These are phyloP conservation scores for Babesia bovis DNA, from an alignment of 169 alveolate species.

Conservation along the genomic window DNA sequence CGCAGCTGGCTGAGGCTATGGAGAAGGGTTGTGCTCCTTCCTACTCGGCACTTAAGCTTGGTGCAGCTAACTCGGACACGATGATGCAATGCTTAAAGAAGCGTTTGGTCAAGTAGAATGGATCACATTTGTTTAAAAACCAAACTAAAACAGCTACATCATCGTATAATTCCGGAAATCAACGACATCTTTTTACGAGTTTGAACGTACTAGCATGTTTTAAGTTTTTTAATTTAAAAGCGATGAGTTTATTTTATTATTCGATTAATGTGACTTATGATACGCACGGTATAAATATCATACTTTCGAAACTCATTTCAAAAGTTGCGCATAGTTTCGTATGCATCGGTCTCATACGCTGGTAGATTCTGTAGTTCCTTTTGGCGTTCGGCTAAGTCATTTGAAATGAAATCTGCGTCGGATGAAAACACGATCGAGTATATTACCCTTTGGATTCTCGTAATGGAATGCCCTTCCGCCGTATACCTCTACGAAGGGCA, in stretches of 20 bases:
- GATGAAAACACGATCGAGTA: background rate
- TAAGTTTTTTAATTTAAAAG: no score
- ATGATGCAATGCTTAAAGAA: slow-evolving; percentile 60
- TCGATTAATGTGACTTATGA: no score
- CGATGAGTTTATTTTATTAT: no score
- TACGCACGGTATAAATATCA: background rate
- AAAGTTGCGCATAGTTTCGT: slow-evolving; percentile 22
- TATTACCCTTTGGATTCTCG: slow-evolving; percentile 9
- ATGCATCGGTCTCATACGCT: slow-evolving; percentile 14
- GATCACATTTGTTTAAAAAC: no score
- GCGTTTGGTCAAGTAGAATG: slow-evolving; percentile 2
- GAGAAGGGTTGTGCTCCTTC: slow-evolving; percentile 61
- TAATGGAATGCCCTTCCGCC: slow-evolving; percentile 27
- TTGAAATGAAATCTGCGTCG: slow-evolving; percentile 1
- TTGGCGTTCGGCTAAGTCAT: slow-evolving; percentile 13
- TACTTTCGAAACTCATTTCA: background rate
- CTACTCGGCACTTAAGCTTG: slow-evolving; percentile 58
- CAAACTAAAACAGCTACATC: no score
- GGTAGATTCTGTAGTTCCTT: background rate
- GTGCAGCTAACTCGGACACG: slow-evolving; percentile 58
- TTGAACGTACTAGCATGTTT: no score
- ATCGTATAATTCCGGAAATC: no score
- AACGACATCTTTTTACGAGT: no score
- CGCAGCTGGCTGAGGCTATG: slow-evolving; percentile 59
- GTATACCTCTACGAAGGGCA: slow-evolving; percentile 22